Evolutionary conservation across 176 grass and related monocot genomes (phyloP).

Genomic region (Oryza glumipatula): DNA sequence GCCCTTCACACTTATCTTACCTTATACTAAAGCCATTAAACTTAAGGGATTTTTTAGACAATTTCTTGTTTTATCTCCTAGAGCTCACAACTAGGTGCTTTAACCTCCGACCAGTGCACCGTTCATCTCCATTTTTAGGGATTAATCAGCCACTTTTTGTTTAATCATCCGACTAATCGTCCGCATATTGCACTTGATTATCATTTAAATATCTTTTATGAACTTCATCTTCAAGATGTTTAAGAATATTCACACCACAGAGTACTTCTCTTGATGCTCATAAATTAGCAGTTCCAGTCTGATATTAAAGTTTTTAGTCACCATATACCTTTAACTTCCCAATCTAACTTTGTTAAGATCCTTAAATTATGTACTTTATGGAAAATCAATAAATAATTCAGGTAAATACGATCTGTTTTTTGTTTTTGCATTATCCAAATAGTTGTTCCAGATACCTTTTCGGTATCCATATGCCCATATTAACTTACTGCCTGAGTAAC

Average conservation of each 20-base stretch:
- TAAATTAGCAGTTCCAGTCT: neutral
- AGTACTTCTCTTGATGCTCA: neutral
- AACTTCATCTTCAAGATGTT: neutral
- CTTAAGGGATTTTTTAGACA: neutral
- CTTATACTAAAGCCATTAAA: conserved; percentile 7
- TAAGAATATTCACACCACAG: neutral
- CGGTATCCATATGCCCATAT: neutral
- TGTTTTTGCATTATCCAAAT: conserved; percentile 13
- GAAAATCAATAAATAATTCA: neutral
- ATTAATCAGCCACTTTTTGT: too few species aligned
- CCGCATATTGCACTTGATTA: too few species aligned
- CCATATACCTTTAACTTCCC: neutral
- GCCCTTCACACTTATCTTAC: conserved; percentile 11
- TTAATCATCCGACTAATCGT: too few species aligned
- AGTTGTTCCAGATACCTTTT: neutral
- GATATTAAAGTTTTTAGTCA: neutral
- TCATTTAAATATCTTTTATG: too few species aligned
- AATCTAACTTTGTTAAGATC: neutral
- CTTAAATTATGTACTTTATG: neutral
- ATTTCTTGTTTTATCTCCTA: neutral
- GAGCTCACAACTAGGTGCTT: neutral
- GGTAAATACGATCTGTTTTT: neutral
- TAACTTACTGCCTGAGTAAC: neutral
- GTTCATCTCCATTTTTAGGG: too few species aligned
- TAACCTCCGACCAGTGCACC: too few species aligned